Conservation (phyloP, 768 basidiomycete species). For the Amanita pseudoporphyria region DNA sequence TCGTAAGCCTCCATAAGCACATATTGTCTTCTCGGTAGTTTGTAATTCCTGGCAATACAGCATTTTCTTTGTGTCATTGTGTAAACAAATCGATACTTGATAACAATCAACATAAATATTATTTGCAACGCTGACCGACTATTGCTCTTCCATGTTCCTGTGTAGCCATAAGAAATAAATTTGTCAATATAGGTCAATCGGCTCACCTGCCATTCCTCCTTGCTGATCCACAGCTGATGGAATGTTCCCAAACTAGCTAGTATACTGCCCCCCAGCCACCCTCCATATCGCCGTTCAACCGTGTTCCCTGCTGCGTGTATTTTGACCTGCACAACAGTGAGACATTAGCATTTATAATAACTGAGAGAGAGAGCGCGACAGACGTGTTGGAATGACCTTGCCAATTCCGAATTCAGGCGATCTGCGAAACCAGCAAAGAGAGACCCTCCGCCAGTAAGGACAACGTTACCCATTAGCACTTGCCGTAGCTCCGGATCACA, state of each 20-base stretch:
- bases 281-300: constrained; percentile 81
- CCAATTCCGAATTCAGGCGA: constrained; percentile 69
- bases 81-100: no score
- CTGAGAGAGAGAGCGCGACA: constrained; percentile 19
- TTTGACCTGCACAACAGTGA: constrained; percentile 47
- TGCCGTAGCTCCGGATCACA: constrained; percentile 91
- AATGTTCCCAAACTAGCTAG: constrained; percentile 93
- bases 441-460: constrained; percentile 92
- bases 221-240: constrained; percentile 95
- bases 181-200: neutral
- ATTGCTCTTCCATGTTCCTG: constrained; percentile 81
- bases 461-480: constrained; percentile 85
- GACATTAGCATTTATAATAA: neutral
- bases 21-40: neutral
- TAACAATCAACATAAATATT: constrained; percentile 11
- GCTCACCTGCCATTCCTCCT: constrained; percentile 84
- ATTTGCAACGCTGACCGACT: constrained; percentile 83
- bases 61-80: neutral
- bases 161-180: neutral
- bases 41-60: constrained; percentile 10
- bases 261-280: constrained; percentile 96
- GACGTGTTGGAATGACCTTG: constrained; percentile 70
- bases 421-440: constrained; percentile 81
- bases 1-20: neutral
- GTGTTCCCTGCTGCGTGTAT: constrained; percentile 90